Conservation (phyloP, 495 filamentous ascomycete genomes). For the Astrothelium subdiscretum region DNA sequence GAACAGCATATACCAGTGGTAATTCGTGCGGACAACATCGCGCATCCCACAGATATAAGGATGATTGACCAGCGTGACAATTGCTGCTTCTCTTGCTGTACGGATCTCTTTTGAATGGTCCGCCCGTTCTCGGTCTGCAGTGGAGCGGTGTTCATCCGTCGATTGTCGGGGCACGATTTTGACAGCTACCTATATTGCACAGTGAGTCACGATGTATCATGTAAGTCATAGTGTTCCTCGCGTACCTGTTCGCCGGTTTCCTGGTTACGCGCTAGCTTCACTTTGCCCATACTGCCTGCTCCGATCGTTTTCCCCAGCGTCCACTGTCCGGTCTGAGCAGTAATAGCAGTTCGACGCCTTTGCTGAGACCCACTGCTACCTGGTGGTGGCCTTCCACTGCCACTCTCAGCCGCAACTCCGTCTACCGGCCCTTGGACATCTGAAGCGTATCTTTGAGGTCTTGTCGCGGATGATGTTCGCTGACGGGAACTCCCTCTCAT, state of each 20-base stretch:
- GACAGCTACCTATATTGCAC: constrained; percentile 63
- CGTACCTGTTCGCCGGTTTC: constrained; percentile 53
- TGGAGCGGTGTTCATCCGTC: constrained; percentile 70
- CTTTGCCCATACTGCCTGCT: constrained; percentile 97
- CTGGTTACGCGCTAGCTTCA: constrained; percentile 78
- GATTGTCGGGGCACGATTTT: constrained; percentile 94
- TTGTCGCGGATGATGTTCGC: constrained; percentile 36
- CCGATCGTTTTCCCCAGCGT: constrained; percentile 93
- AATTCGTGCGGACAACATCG: constrained; percentile 87
- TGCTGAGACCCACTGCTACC: constrained; percentile 36
- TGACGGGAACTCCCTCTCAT: constrained; percentile 30
- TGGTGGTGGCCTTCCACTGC: constrained; percentile 15
- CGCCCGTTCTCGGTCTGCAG: constrained; percentile 71
- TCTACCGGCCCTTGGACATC: background rate
- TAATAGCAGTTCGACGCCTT: constrained; percentile 70
- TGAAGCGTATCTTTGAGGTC: constrained; percentile 21
- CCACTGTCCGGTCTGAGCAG: constrained; percentile 77
- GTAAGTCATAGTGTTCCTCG: background rate
- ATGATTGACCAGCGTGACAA: constrained; percentile 88
- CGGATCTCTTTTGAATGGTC: constrained; percentile 95
- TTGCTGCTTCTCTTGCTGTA: constrained; percentile 91
- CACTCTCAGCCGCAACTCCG: constrained; percentile 35
- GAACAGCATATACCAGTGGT: constrained; percentile 99
- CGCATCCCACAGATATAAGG: constrained; percentile 96
- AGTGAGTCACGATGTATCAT: background rate